Base-by-base conservation (phyloP, 129 eudicot genomes). In the Smallanthus sonchifolius region DNA sequence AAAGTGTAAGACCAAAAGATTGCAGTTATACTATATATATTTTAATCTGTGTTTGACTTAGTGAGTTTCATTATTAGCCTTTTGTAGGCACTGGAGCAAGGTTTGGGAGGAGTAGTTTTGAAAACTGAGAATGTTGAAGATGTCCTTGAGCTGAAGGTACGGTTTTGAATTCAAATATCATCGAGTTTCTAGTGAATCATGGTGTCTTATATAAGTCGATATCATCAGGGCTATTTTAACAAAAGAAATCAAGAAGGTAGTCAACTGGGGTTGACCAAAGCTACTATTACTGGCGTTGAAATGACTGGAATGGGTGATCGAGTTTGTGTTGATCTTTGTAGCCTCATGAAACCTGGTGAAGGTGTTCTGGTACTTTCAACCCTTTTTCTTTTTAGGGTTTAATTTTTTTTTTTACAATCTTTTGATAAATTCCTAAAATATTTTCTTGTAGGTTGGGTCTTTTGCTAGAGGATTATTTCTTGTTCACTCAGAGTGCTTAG, bases 281-380 rank as follows among this genome's bases (percentile, higher is more conserved):
- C 98, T 30, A 83, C 82, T 15, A 81, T 94, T 73, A 88, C 91
- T 32, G 71, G 83, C 65, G 86, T 90, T 75, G 78, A 88, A 81
- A 82, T 82, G 86, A 80, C 87, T 35, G 98, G 93, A 77, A 94
- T 94, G 98, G 98, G 98, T 66, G 98, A 94, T 80, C 88, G 98
- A 78, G 98, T 86, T 67, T 94, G 98, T 69, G 98, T 94, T 74
- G 98, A 94, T 72, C 91, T 94, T 51, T 94, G 98, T 70, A 88
- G 91, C 82, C 83, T 94, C 75, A 83, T 94, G 97, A 84, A 70
- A 77, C 97, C 98, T 32, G 98, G 98, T 64, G 98, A 94, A 88
- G 98, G 98, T 59, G 93, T 94, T 83, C 86, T 94, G 96, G 98
- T 94, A 78, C 72, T 81, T 56, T 43, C 57, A 73, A 51, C 19